Base-by-base conservation (phyloP, 2,329 filamentous ascomycete genomes). In the Trichoderma polysporum region DNA sequence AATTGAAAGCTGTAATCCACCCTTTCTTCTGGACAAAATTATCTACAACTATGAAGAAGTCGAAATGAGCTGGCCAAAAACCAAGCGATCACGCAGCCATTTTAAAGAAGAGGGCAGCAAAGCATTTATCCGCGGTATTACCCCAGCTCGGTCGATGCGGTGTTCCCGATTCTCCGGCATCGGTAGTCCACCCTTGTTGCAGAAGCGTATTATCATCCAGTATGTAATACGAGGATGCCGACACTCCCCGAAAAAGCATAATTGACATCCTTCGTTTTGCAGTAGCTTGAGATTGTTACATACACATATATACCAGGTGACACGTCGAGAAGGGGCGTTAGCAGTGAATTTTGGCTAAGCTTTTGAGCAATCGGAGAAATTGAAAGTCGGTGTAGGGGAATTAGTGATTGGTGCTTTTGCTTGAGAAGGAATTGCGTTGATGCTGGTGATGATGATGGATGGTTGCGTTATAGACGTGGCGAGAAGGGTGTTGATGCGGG, bases 111-210 rank as follows among this genome's bases (percentile, higher is more conserved):
- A 5, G 15, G 7, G 3, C 52, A 37, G 10, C 31, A 35, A 10
- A n/a, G 12, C 57, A 35, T 64, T 47, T 56, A 64, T 27, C 61
- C 50, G 61, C 37, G 15, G 13, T 35, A 56, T 47, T 41, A 62
- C n/a, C 58, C 45, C 12, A 62, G 22, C 35, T 10, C 57, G 39
- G 9, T 45, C n/a, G 37, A 45, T 41, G 37, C 60, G 60, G 50
- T 19, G 22, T 33, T 27, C 19, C 60, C 50, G 61, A 64, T 47
- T 64, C 61, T 56, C 61, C 61, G 61, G 17, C 47, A 27, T 45
- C 49, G 35, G 33, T 35, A 31, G n/a, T 22, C n/a, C 2, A 19
- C 15, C 41, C 27, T 35, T 41, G n/a, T n/a, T n/a, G n/a, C n/a
- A n/a, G n/a, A n/a, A n/a, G n/a, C n/a, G n/a, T n/a, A n/a, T n/a